A percentile compares a stretch with the other conserved stretches of the same genome.
These are phyloP conservation scores for Fonsecaea pugnacius DNA, from an alignment of 2,329 filamentous ascomycete genomes.

Conservation along the genomic window DNA sequence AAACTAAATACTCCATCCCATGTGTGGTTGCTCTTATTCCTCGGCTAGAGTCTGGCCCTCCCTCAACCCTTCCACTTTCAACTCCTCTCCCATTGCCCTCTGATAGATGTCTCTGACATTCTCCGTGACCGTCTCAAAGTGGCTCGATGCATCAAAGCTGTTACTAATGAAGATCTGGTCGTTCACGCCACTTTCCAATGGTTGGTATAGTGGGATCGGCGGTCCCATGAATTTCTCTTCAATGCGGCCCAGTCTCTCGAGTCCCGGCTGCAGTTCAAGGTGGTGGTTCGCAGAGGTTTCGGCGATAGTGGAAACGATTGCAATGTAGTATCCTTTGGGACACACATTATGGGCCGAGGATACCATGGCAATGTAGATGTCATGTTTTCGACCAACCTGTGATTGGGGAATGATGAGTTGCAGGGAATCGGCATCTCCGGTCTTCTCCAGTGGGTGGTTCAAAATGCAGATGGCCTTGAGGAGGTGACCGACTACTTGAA, in stretches of 20 bases:
- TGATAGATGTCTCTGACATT: constrained; percentile 94
- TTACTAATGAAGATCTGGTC: constrained; percentile 98
- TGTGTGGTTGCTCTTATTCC: constrained; percentile 39
- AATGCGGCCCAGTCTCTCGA: constrained; percentile 88
- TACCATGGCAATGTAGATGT: constrained; percentile 96
- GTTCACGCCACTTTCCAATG: constrained; percentile 75
- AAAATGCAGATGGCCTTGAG: constrained; percentile 97
- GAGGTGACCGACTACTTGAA: constrained; percentile 83
- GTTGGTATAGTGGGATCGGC: constrained; percentile 93
- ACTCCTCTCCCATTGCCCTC: constrained; percentile 79
- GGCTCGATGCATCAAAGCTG: constrained; percentile 96
- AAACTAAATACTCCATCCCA: neutral
- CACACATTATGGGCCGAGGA: constrained; percentile 97
- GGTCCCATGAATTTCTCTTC: constrained; percentile 97
- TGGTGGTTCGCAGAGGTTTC: constrained; percentile 93
- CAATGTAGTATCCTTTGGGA: constrained; percentile 98
- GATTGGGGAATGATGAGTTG: constrained; percentile 98
- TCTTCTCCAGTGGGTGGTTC: constrained; percentile 90
- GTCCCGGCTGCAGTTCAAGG: constrained; percentile 87
- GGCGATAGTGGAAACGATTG: constrained; percentile 96
- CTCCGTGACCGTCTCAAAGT: constrained; percentile 93
- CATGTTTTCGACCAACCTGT: constrained; percentile 94
- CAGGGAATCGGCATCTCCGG: constrained; percentile 82
- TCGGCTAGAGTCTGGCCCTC: constrained; percentile 62
- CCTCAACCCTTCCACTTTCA: constrained; percentile 84